Percentiles rank a stretch among this genome's conserved stretches.
These are phyloP conservation scores for Spiromastix sp. DNA, from an alignment of 2,329 filamentous ascomycete genomes.

Conservation along the genomic window DNA sequence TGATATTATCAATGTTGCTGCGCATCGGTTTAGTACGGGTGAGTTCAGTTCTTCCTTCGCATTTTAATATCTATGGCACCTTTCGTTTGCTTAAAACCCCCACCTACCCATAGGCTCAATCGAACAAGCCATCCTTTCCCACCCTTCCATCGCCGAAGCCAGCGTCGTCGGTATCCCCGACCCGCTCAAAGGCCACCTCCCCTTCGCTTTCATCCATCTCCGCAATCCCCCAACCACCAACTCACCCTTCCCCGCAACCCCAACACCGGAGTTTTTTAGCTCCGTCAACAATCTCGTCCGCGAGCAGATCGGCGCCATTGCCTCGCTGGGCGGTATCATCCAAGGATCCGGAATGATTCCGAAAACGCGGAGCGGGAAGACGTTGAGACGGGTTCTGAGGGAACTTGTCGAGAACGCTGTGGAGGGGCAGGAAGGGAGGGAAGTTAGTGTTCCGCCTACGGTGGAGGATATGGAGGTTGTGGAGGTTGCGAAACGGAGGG, in stretches of 20 bases:
- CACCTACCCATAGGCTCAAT: slow-evolving; percentile 53
- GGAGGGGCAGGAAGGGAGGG: slow-evolving; percentile 59
- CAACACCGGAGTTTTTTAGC: slow-evolving; percentile 35
- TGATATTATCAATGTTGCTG: slow-evolving; percentile 93
- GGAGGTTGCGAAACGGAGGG: slow-evolving; percentile 58
- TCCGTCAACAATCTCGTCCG: slow-evolving; percentile 50
- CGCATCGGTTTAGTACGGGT: slow-evolving; percentile 83
- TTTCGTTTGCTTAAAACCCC: not conserved
- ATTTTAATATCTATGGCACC: slow-evolving; percentile 8
- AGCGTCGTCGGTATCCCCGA: slow-evolving; percentile 83
- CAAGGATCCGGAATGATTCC: slow-evolving; percentile 62
- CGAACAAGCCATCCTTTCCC: slow-evolving; percentile 79
- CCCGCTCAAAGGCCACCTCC: slow-evolving; percentile 75
- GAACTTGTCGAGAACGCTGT: slow-evolving; percentile 77
- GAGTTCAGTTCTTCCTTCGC: slow-evolving; percentile 20
- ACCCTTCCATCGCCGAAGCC: slow-evolving; percentile 69
- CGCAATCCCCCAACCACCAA: slow-evolving; percentile 17
- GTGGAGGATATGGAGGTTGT: slow-evolving; percentile 73
- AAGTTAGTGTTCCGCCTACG: slow-evolving; percentile 67
- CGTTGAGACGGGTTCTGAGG: slow-evolving; percentile 66
- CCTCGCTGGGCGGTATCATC: slow-evolving; percentile 74
- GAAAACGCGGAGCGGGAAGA: slow-evolving; percentile 88
- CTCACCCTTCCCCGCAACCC: slow-evolving; percentile 22
- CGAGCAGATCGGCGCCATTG: slow-evolving; percentile 76
- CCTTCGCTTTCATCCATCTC: slow-evolving; percentile 77